Evolutionary conservation across 208 protist genomes (phyloP).

Genomic region (Blechomonas ayalai): DNA sequence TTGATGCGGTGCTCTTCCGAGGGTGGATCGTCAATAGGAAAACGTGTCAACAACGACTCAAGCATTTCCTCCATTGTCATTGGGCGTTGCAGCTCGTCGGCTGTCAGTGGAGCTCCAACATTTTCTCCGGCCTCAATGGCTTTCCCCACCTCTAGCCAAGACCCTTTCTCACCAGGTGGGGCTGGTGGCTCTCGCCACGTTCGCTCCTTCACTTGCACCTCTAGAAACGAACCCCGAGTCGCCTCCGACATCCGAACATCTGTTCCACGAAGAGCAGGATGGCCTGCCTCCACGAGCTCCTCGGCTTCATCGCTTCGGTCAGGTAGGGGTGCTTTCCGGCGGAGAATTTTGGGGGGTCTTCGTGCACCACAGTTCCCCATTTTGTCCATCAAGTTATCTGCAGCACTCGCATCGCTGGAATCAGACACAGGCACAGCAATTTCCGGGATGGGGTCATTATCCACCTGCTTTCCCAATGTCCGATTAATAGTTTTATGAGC

Average conservation of each 20-base stretch:
- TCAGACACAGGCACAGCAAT: too few relatives aligned
- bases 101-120: slow-evolving; percentile 45
- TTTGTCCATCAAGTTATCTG: too few relatives aligned
- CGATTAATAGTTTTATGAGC: slow-evolving; percentile 25
- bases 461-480: not conserved
- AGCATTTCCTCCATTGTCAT: slow-evolving; percentile 80
- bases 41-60: slow-evolving; percentile 19
- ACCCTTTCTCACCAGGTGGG: slow-evolving; percentile 77
- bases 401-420: too few relatives aligned
- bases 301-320: slow-evolving; percentile 33
- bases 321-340: slow-evolving; percentile 64
- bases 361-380: not conserved
- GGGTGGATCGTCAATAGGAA: slow-evolving; percentile 66
- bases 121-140: slow-evolving; percentile 62
- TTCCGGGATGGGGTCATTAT: not conserved
- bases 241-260: slow-evolving; percentile 66
- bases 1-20: slow-evolving; percentile 53
- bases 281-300: slow-evolving; percentile 70
- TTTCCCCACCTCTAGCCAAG: slow-evolving; percentile 79
- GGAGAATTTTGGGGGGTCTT: slow-evolving; percentile 52
- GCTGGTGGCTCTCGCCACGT: slow-evolving; percentile 83
- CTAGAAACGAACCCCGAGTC: slow-evolving; percentile 64
- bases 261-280: slow-evolving; percentile 45
- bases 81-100: slow-evolving; percentile 40
- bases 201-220: slow-evolving; percentile 78